Percentiles rank a stretch among this genome's conserved stretches.
Conservation (phyloP, 2,329 filamentous ascomycete genomes). For the Fusarium vanettenii region DNA sequence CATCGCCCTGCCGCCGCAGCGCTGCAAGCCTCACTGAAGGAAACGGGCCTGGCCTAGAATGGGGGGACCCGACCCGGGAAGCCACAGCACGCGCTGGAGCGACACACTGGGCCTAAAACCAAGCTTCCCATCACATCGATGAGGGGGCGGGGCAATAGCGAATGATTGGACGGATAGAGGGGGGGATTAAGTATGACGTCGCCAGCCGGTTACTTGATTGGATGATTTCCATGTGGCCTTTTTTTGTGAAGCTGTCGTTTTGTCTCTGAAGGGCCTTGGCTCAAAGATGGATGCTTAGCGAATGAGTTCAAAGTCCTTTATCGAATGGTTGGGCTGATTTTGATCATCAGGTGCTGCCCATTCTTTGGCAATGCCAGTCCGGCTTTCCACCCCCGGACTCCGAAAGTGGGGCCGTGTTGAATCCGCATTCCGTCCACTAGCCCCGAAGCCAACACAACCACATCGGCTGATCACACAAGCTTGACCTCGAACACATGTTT, state of each 20-base stretch:
- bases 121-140: conserved; percentile 7
- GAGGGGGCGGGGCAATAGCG: conserved; percentile 37
- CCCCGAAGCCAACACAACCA: background rate
- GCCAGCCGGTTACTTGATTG: conserved; percentile 26
- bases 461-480: background rate
- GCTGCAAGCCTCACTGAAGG: background rate
- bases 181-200: conserved; percentile 40
- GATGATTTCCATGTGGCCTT: conserved; percentile 3
- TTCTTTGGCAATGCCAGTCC: background rate
- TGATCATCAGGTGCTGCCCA: background rate
- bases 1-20: background rate
- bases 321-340: background rate
- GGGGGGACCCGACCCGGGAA: background rate
- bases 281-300: background rate
- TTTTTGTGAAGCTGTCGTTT: conserved; percentile 13
- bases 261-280: background rate
- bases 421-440: background rate
- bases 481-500: too few species aligned
- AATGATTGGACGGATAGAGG: background rate
- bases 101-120: background rate
- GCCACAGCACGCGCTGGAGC: conserved; percentile 11
- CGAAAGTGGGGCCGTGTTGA: background rate
- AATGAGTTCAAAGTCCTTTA: background rate
- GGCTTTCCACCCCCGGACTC: background rate
- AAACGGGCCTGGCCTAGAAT: background rate